These are phyloP conservation scores for Carex arenaria DNA, from an alignment of 202 grass and related monocot genomes.

Conservation along the genomic window DNA sequence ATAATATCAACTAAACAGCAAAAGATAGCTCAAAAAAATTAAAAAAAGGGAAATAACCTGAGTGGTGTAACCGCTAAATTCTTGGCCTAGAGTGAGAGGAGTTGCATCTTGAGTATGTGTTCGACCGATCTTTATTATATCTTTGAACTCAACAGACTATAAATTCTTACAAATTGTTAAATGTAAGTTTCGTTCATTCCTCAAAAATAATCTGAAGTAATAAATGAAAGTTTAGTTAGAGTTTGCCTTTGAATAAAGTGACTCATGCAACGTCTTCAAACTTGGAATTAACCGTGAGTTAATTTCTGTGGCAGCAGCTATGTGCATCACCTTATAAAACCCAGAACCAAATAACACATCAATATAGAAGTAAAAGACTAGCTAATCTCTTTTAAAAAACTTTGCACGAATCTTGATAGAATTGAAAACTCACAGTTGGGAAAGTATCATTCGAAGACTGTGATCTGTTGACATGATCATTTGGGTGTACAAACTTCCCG, in stretches of 20 bases:
- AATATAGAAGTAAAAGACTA: background rate
- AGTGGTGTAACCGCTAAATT: conserved; percentile 91
- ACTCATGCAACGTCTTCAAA: conserved; percentile 72
- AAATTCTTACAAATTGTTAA: conserved; percentile 20
- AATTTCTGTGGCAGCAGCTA: conserved; percentile 82
- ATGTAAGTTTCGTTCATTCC: background rate
- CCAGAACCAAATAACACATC: conserved; percentile 29
- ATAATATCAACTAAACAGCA: conserved; percentile 15
- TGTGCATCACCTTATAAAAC: conserved; percentile 90
- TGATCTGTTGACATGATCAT: conserved; percentile 96
- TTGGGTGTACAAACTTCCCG: conserved; percentile 89
- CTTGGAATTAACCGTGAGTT: conserved; percentile 82
- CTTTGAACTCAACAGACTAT: conserved; percentile 87
- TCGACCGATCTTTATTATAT: conserved; percentile 92
- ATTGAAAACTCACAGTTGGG: conserved; percentile 71
- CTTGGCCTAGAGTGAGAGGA: conserved; percentile 95
- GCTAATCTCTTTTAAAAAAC: conserved; percentile 43
- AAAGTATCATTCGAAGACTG: conserved; percentile 99
- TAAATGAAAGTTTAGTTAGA: background rate
- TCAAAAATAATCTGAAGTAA: background rate
- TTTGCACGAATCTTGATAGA: background rate
- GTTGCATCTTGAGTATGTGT: conserved; percentile 99
- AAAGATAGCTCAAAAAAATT: background rate
- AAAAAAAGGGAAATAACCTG: conserved; percentile 48
- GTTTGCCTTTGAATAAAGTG: conserved; percentile 74